Evolutionary conservation across 2,329 filamentous ascomycete species (phyloP).

Genomic region (Dothideomycetes sp.): DNA sequence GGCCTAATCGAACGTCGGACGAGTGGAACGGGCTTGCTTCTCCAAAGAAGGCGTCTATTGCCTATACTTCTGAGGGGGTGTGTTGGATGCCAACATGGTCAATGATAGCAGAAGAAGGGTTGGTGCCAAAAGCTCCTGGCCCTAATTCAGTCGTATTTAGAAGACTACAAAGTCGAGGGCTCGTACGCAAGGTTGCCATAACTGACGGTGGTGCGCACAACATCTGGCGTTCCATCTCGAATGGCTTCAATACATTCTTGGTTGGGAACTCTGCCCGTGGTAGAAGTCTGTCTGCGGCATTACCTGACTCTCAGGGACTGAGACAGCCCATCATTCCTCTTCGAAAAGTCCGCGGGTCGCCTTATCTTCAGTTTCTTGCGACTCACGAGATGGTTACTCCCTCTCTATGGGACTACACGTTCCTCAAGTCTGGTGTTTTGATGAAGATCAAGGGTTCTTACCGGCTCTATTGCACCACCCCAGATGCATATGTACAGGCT

Average conservation of each 20-base stretch:
- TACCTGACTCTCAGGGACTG: constrained; percentile 35
- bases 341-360: constrained; percentile 64
- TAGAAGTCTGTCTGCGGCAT: not conserved
- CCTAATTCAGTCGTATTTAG: constrained; percentile 53
- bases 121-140: constrained; percentile 58
- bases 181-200: constrained; percentile 54
- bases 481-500: constrained; percentile 63
- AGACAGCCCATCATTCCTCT: constrained; percentile 63
- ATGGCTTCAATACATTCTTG: constrained; percentile 40
- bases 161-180: constrained; percentile 62
- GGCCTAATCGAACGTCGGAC: constrained; percentile 26
- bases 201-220: constrained; percentile 55
- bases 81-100: constrained; percentile 39
- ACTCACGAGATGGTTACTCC: constrained; percentile 64
- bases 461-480: constrained; percentile 65
- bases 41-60: constrained; percentile 15
- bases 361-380: constrained; percentile 58
- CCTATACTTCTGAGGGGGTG: constrained; percentile 15
- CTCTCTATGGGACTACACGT: constrained; percentile 58
- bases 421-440: constrained; percentile 58
- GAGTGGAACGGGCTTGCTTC: constrained; percentile 32
- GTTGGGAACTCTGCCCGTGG: not conserved
- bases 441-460: constrained; percentile 55
- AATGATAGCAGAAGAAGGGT: constrained; percentile 41
- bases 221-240: constrained; percentile 51